Percentiles rank a stretch among this genome's conserved stretches.
Conservation (phyloP, 148 eudicot genomes). For the Camellia lanceoleosa region DNA sequence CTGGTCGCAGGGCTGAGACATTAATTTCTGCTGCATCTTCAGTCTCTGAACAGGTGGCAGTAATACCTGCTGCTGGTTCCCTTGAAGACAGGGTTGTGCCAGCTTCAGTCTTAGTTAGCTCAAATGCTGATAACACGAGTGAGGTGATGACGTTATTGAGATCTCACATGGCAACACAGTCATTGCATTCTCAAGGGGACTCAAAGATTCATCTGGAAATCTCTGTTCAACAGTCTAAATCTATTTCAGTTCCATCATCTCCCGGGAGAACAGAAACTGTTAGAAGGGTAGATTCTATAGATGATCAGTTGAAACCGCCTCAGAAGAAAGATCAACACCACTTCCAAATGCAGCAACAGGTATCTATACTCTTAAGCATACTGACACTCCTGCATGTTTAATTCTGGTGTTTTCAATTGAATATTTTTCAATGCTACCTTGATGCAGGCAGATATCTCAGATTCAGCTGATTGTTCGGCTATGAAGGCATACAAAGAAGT, state of each 20-base stretch:
- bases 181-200: conserved; percentile 27
- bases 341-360: conserved; percentile 41
- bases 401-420: not conserved
- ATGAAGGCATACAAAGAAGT: no score
- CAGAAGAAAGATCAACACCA: conserved; percentile 21
- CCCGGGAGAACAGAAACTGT: conserved; percentile 24
- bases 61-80: conserved; percentile 40
- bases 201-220: conserved; percentile 22
- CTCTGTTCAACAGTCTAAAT: not conserved
- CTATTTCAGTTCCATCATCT: no score
- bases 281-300: conserved; percentile 24
- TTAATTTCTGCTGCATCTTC: conserved; percentile 25
- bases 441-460: not conserved
- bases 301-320: conserved; percentile 35
- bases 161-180: conserved; percentile 19
- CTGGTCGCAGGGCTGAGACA: conserved; percentile 15
- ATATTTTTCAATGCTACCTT: not conserved
- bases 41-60: conserved; percentile 36
- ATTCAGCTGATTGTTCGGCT: no score
- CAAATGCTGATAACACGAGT: conserved; percentile 26
- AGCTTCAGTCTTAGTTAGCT: conserved; percentile 17
- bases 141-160: conserved; percentile 11
- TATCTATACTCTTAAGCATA: conserved; percentile 19
- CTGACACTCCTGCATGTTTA: not conserved
- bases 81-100: conserved; percentile 32